These are phyloP conservation scores for Firmiana major DNA, from an alignment of 345 rosid species.

Conservation along the genomic window DNA sequence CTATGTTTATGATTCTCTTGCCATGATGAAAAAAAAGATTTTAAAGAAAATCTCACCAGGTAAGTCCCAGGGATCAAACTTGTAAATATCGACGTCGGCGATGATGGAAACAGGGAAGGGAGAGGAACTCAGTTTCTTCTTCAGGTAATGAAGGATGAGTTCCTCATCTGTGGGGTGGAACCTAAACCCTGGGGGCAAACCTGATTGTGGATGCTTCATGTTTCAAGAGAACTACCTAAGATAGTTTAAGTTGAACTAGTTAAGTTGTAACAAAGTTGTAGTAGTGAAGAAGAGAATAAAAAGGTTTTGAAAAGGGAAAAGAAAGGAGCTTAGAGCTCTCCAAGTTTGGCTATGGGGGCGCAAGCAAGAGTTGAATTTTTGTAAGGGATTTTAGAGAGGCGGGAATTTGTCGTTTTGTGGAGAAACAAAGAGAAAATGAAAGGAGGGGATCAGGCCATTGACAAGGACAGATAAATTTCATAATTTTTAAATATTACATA, in stretches of 20 bases:
- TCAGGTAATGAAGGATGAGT: conserved; percentile 87
- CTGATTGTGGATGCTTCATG: conserved; percentile 65
- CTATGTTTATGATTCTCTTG: not conserved
- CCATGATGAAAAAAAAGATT: not conserved
- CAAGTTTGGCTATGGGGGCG: not conserved
- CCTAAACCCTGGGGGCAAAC: conserved; percentile 91
- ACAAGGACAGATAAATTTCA: too few relatives aligned
- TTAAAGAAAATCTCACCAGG: conserved; percentile 48
- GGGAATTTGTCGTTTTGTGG: conserved; percentile 55
- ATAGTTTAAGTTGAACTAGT: not conserved
- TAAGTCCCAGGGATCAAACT: conserved; percentile 92
- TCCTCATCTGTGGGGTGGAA: conserved; percentile 99
- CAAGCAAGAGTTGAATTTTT: conserved; percentile 48
- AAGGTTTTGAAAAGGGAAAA: not conserved
- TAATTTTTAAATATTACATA: too few relatives aligned
- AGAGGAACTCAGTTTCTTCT: conserved; percentile 54
- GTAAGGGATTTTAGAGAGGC: conserved; percentile 57
- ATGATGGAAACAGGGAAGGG: conserved; percentile 79
- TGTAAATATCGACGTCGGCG: conserved; percentile 92
- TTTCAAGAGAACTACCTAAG: not conserved
- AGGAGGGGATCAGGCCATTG: too few relatives aligned
- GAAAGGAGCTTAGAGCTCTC: not conserved
- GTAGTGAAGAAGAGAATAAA: not conserved
- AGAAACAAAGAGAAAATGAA: not conserved
- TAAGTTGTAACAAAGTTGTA: not conserved